Evolutionary conservation across 129 eudicot species (phyloP).

Genomic region (Helichrysum umbraculigerum): DNA sequence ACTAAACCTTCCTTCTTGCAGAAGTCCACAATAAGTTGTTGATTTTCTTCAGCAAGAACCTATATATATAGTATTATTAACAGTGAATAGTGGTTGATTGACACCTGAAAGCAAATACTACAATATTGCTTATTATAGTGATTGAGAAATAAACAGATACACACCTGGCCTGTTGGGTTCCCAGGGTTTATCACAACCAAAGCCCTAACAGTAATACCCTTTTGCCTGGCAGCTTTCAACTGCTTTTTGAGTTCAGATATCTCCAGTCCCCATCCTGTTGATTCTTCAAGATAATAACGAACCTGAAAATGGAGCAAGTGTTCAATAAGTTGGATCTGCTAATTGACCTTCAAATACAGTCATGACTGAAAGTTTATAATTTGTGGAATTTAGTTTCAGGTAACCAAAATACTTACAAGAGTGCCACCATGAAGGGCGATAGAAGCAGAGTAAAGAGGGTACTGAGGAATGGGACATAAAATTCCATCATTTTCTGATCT

Average conservation of each 20-base stretch:
- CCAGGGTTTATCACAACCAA: slow-evolving; percentile 94
- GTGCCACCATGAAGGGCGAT: slow-evolving; percentile 99
- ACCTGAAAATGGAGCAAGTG: slow-evolving; percentile 48
- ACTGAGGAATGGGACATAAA: slow-evolving; percentile 94
- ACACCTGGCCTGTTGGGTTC: slow-evolving; percentile 90
- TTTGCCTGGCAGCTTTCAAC: slow-evolving; percentile 66
- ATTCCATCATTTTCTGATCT: slow-evolving; percentile 89
- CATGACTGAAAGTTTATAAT: background rate
- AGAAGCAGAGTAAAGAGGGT: slow-evolving; percentile 95
- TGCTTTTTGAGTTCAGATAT: slow-evolving; percentile 74
- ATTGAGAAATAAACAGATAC: background rate
- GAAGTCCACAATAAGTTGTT: slow-evolving; percentile 76
- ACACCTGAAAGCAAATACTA: background rate
- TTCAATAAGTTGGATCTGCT: background rate
- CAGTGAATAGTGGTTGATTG: background rate
- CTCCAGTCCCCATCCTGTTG: slow-evolving; percentile 93
- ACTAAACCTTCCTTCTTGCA: slow-evolving; percentile 91
- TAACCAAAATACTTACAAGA: slow-evolving; percentile 52
- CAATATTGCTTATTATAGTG: background rate
- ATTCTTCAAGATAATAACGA: slow-evolving; percentile 94
- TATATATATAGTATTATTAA: slow-evolving; percentile 16
- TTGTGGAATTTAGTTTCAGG: background rate
- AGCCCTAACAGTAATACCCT: slow-evolving; percentile 76
- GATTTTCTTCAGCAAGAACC: slow-evolving; percentile 96
- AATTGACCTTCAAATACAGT: background rate